phyloP scores from a whole-genome alignment of 2,329 filamentous ascomycete species.

The Scedosporium dehoogii region DNA sequence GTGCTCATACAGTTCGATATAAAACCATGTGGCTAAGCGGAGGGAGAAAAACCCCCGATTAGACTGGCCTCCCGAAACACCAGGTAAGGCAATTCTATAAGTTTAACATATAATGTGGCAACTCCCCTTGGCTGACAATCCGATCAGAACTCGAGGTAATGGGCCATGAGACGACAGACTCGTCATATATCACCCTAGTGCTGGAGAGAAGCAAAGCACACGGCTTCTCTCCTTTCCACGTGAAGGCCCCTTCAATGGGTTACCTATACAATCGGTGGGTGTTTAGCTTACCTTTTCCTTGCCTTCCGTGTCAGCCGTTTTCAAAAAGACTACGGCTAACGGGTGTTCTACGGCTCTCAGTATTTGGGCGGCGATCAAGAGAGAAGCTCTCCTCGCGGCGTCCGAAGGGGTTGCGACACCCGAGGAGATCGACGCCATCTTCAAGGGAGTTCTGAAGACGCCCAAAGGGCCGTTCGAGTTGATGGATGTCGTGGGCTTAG shows the following conservation, averaged over 20 bases:
- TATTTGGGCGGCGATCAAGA: slow-evolving; percentile 23
- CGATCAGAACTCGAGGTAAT: slow-evolving; percentile 19
- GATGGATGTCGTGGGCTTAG: slow-evolving; percentile 21
- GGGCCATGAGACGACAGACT: slow-evolving; percentile 18
- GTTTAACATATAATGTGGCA: background rate
- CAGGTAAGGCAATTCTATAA: slow-evolving; percentile 11
- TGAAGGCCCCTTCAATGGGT: slow-evolving; percentile 19
- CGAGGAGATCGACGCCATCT: slow-evolving; percentile 20
- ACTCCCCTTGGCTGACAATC: background rate
- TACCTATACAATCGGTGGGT: slow-evolving; percentile 21
- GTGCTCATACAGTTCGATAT: slow-evolving; percentile 9
- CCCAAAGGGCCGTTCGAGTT: slow-evolving; percentile 20
- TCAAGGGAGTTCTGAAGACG: slow-evolving; percentile 19
- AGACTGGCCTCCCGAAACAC: slow-evolving; percentile 23
- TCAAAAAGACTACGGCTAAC: background rate
- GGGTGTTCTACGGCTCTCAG: slow-evolving; percentile 7
- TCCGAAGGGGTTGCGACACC: slow-evolving; percentile 20
- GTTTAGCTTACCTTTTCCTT: background rate
- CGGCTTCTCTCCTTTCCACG: slow-evolving; percentile 20
- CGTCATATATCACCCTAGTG: slow-evolving; percentile 13
- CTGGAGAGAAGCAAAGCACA: slow-evolving; percentile 17
- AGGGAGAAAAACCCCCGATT: background rate
- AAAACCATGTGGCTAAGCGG: background rate
- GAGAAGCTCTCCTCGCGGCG: slow-evolving; percentile 20
- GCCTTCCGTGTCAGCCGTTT: background rate